phyloP scores from a whole-genome alignment of 352 stramenopile species.

The Globisporangium spinosum region DNA sequence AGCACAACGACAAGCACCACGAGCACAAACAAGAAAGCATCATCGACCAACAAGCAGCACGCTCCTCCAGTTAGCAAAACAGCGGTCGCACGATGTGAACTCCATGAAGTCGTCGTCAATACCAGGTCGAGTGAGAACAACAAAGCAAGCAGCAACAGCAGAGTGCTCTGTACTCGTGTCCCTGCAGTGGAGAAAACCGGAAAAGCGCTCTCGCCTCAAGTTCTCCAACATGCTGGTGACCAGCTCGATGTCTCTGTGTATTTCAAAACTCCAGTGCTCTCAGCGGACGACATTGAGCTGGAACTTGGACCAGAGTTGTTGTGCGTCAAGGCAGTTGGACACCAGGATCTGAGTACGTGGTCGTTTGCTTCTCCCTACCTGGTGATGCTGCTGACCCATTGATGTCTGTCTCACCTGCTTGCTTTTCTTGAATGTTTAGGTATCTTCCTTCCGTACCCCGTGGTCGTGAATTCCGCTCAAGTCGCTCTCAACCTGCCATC shows the following conservation, averaged over 20 bases:
- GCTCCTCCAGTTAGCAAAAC: conserved; percentile 21
- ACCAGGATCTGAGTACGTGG: conserved; percentile 49
- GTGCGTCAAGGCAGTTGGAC: conserved; percentile 36
- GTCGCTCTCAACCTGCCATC: conserved; percentile 32
- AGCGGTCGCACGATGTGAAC: conserved; percentile 28
- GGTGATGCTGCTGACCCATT: neutral
- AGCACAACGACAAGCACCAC: conserved; percentile 10
- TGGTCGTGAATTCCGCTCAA: conserved; percentile 29
- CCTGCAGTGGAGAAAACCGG: conserved; percentile 31
- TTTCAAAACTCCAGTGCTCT: conserved; percentile 36
- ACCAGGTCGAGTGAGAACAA: neutral
- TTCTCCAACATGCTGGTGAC: conserved; percentile 32
- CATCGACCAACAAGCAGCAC: neutral
- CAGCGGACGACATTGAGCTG: conserved; percentile 35
- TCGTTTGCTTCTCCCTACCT: neutral
- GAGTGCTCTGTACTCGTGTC: conserved; percentile 29
- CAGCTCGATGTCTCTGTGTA: conserved; percentile 34
- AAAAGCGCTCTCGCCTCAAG: conserved; percentile 38
- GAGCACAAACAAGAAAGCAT: conserved; percentile 9
- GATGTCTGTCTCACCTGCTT: neutral
- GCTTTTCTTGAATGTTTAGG: conserved; percentile 15
- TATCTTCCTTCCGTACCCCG: conserved; percentile 67
- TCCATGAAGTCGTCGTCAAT: conserved; percentile 33
- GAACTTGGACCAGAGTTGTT: conserved; percentile 51
- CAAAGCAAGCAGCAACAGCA: neutral